Evolutionary conservation across 495 filamentous ascomycete genomes (phyloP).

Genomic region (Penicillium pancosmium): DNA sequence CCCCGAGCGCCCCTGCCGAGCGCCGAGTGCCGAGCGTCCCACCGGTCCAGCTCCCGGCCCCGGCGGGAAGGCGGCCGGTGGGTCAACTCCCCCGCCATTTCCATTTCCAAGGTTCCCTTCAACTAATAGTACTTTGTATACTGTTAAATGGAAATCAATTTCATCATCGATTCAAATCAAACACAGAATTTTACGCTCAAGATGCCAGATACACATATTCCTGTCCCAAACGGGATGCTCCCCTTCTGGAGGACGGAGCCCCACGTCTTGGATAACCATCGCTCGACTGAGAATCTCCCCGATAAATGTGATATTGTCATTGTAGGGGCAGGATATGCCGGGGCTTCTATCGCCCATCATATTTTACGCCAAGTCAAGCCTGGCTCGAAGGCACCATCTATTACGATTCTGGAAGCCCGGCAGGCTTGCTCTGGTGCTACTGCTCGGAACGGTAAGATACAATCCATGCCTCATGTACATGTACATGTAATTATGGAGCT

Average conservation of each 20-base stretch:
- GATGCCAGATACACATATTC: conserved; percentile 16
- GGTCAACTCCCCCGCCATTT: too few relatives aligned
- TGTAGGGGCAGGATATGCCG: conserved; percentile 73
- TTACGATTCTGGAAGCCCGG: conserved; percentile 79
- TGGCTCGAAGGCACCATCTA: conserved; percentile 34
- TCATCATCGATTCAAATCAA: too few relatives aligned
- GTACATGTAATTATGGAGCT: neutral
- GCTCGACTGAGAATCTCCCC: conserved; percentile 67
- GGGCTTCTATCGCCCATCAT: conserved; percentile 65
- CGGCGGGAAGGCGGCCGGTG: too few relatives aligned
- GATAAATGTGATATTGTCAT: conserved; percentile 65
- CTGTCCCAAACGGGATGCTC: conserved; percentile 54
- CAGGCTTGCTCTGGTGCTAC: conserved; percentile 85
- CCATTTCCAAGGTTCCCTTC: too few relatives aligned
- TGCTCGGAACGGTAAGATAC: conserved; percentile 53
- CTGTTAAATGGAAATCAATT: too few relatives aligned
- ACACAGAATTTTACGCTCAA: neutral
- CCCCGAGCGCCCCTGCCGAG: too few relatives aligned
- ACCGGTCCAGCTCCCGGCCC: too few relatives aligned
- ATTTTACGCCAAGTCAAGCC: conserved; percentile 49
- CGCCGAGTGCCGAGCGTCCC: too few relatives aligned
- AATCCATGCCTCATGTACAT: neutral
- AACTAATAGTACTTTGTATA: too few relatives aligned
- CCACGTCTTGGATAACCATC: conserved; percentile 54
- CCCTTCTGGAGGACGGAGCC: conserved; percentile 77